Percentiles rank a stretch among this genome's conserved stretches.
Evolutionary conservation across 2,329 filamentous ascomycete genomes (phyloP).

Genomic region (Didymella exigua): DNA sequence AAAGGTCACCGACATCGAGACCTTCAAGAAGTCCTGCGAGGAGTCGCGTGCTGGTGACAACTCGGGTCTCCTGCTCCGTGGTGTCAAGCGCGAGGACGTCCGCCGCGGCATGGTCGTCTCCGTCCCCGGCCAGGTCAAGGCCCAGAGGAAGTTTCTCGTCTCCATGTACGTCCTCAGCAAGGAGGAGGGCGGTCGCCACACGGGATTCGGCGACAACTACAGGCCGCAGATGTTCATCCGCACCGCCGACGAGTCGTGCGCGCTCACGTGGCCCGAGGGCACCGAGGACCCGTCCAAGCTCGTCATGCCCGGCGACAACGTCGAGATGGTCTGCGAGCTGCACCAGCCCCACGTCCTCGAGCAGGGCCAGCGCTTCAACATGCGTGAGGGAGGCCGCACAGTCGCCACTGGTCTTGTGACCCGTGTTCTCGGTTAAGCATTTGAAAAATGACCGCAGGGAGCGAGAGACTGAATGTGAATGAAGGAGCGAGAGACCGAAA

Average conservation of each 20-base stretch:
- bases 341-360: conserved; percentile 87
- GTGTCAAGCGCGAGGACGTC: conserved; percentile 94
- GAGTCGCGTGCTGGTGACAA: conserved; percentile 97
- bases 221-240: conserved; percentile 95
- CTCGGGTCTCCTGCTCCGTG: conserved; percentile 94
- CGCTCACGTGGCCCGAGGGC: conserved; percentile 85
- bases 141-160: conserved; percentile 88
- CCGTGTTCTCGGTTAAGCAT: conserved; percentile 43
- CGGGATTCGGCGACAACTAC: conserved; percentile 95
- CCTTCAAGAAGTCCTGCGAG: conserved; percentile 99
- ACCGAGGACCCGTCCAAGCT: conserved; percentile 77
- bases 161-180: conserved; percentile 98
- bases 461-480: neutral
- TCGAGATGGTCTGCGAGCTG: conserved; percentile 92
- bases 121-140: conserved; percentile 81
- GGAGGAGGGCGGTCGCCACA: conserved; percentile 97
- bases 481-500: conserved; percentile 4
- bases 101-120: conserved; percentile 92
- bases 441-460: neutral
- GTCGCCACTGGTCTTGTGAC: conserved; percentile 50
- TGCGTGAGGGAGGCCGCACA: conserved; percentile 87
- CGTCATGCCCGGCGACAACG: conserved; percentile 98
- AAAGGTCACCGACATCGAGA: conserved; percentile 99
- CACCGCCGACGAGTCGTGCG: conserved; percentile 78
- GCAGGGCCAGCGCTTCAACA: conserved; percentile 93